Conservation (phyloP, 345 rosid genomes). For the Excoecaria cochinchinensis region DNA sequence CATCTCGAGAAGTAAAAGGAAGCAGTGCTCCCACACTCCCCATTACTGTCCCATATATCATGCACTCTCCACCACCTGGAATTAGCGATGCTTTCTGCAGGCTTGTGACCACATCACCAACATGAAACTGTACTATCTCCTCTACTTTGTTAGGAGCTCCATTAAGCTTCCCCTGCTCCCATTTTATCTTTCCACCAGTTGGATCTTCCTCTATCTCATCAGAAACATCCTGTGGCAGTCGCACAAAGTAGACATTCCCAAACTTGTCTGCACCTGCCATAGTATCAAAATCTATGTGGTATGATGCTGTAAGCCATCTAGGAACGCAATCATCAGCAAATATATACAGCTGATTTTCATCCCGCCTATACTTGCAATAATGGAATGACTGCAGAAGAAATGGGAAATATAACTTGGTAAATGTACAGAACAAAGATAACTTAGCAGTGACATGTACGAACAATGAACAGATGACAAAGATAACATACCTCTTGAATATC, state of each 20-base stretch:
- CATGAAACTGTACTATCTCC: slow-evolving; percentile 93
- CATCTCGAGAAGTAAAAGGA: slow-evolving; percentile 91
- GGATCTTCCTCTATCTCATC: slow-evolving; percentile 99
- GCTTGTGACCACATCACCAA: slow-evolving; percentile 79
- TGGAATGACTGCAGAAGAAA: slow-evolving; percentile 80
- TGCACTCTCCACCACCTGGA: slow-evolving; percentile 88
- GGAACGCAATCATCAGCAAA: slow-evolving; percentile 96
- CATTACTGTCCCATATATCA: slow-evolving; percentile 93
- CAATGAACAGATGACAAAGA: background rate
- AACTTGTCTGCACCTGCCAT: slow-evolving; percentile 98
- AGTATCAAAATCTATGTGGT: slow-evolving; percentile 89
- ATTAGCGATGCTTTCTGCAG: slow-evolving; percentile 88
- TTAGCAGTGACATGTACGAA: background rate
- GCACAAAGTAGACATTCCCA: slow-evolving; percentile 84
- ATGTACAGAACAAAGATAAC: background rate
- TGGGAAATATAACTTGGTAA: background rate
- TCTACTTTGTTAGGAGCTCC: slow-evolving; percentile 97
- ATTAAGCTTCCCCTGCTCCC: slow-evolving; percentile 97
- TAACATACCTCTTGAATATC: slow-evolving; percentile 88
- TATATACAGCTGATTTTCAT: slow-evolving; percentile 92
- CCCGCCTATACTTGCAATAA: slow-evolving; percentile 97
- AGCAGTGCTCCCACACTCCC: slow-evolving; percentile 91
- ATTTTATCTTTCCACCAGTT: slow-evolving; percentile 93
- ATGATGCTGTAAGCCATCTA: slow-evolving; percentile 93
- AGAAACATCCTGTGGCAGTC: slow-evolving; percentile 88